Conservation (phyloP, 2,329 filamentous ascomycete genomes). For the Curvularia spicifera region DNA sequence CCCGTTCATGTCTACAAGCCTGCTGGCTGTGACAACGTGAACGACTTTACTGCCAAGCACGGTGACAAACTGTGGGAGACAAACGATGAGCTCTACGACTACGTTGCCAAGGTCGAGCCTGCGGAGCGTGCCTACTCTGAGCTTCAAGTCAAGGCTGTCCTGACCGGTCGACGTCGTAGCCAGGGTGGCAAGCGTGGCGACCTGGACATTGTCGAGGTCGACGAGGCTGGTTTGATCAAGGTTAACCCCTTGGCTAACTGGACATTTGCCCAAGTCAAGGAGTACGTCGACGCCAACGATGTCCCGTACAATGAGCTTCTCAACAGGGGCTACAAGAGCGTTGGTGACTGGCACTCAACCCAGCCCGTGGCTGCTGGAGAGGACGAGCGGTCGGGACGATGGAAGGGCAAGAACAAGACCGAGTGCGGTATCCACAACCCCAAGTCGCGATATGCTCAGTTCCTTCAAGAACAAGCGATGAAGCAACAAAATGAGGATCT, state of each 20-base stretch:
- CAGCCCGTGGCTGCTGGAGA: constrained; percentile 86
- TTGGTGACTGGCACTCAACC: constrained; percentile 98
- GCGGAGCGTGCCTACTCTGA: constrained; percentile 89
- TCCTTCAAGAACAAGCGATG: constrained; percentile 73
- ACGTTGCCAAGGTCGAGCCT: constrained; percentile 96
- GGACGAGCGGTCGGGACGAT: constrained; percentile 93
- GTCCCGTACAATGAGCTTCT: constrained; percentile 94
- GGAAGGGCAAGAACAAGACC: constrained; percentile 95
- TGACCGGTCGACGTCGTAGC: constrained; percentile 89
- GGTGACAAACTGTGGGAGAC: constrained; percentile 84
- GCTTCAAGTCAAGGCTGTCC: constrained; percentile 84
- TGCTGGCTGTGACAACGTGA: constrained; percentile 71
- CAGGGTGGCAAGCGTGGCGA: constrained; percentile 92
- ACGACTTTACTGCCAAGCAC: constrained; percentile 82
- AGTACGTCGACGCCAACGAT: constrained; percentile 82
- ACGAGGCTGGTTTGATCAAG: constrained; percentile 91
- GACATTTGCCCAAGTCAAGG: constrained; percentile 87
- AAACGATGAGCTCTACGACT: constrained; percentile 92
- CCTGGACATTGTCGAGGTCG: constrained; percentile 89
- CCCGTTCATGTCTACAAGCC: constrained; percentile 91
- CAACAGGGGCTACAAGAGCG: constrained; percentile 94
- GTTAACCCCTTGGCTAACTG: constrained; percentile 97
- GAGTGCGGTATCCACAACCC: constrained; percentile 99
- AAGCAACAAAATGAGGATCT: constrained; percentile 57
- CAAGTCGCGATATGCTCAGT: constrained; percentile 89